Conservation (phyloP, 257 asterid species). For the Solanum sitiens region DNA sequence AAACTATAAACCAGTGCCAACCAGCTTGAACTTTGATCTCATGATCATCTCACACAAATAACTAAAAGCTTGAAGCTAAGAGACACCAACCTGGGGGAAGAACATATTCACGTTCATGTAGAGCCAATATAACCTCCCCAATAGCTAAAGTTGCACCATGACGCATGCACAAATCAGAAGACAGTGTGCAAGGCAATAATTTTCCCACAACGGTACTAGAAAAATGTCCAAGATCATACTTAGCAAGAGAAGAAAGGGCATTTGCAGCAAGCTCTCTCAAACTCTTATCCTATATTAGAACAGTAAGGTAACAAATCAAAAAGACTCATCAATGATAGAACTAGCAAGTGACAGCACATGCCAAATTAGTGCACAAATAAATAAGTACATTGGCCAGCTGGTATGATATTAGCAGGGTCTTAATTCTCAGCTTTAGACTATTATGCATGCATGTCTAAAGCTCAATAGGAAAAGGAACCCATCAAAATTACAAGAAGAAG, state of each 20-base stretch:
- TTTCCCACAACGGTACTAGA: conserved; percentile 48
- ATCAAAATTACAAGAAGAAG: background rate
- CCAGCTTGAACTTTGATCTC: background rate
- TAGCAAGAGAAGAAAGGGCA: conserved; percentile 78
- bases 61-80: background rate
- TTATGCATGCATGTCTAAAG: background rate
- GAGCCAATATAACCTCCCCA: conserved; percentile 84
- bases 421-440: background rate
- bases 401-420: background rate
- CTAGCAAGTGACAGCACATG: conserved; percentile 2
- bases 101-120: conserved; percentile 39
- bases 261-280: conserved; percentile 92
- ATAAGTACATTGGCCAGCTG: background rate
- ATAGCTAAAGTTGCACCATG: conserved; percentile 92
- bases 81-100: conserved; percentile 57
- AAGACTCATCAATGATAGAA: background rate
- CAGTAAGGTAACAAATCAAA: conserved; percentile 10
- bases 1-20: background rate
- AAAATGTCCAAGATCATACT: conserved; percentile 76
- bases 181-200: conserved; percentile 73
- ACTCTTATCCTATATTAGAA: conserved; percentile 66
- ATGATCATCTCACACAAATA: background rate
- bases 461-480: background rate
- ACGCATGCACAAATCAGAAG: conserved; percentile 93
- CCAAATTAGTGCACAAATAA: background rate